These are phyloP conservation scores for Radiomyces spectabilis DNA, from an alignment of 192 early-diverging fungal genomes.

Conservation along the genomic window DNA sequence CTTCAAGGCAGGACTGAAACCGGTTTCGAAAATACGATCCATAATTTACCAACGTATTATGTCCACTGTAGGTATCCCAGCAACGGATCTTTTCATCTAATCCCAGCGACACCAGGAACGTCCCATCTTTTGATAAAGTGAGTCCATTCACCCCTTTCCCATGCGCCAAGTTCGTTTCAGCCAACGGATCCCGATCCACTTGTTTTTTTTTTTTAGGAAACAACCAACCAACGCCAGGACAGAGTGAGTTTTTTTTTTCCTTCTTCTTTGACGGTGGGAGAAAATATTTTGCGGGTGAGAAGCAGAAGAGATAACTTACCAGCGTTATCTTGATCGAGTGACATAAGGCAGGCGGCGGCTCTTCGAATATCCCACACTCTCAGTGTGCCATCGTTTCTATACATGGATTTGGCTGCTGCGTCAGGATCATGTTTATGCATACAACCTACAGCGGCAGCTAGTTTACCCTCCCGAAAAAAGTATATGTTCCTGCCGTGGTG, in stretches of 20 bases:
- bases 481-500: slow-evolving; percentile 57
- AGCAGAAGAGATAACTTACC: no score
- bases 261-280: no score
- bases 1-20: slow-evolving; percentile 23
- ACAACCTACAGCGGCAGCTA: not conserved
- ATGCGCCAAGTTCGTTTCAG: slow-evolving; percentile 42
- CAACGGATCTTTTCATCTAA: slow-evolving; percentile 55
- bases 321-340: slow-evolving; percentile 53
- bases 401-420: no score
- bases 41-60: slow-evolving; percentile 47
- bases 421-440: no score
- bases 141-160: slow-evolving; percentile 57
- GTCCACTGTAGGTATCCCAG: slow-evolving; percentile 54
- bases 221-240: no score
- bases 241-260: no score
- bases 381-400: slow-evolving; percentile 55
- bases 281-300: no score
- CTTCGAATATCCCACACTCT: slow-evolving; percentile 85
- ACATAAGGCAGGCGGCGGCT: slow-evolving; percentile 53
- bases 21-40: slow-evolving; percentile 27
- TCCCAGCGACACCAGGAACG: slow-evolving; percentile 46
- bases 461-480: slow-evolving; percentile 67
- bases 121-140: slow-evolving; percentile 53
- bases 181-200: slow-evolving; percentile 10
- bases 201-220: not conserved